Percentiles rank a stretch among this genome's conserved stretches.
phyloP scores from a whole-genome alignment of 2,329 filamentous ascomycete genomes.

The Aspergillus sp. region DNA sequence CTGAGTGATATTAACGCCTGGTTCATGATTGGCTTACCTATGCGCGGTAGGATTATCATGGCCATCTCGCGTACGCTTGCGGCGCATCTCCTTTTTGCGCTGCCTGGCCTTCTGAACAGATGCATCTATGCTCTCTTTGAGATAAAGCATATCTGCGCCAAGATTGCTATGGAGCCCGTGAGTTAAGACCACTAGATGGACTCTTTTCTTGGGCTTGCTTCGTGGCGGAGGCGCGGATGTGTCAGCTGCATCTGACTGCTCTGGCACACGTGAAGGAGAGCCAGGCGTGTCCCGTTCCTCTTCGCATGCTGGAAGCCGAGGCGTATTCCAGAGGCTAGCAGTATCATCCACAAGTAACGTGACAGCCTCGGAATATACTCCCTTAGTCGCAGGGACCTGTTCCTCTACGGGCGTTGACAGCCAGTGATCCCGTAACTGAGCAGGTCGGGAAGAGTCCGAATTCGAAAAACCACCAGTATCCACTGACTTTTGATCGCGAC shows the following conservation, averaged over 20 bases:
- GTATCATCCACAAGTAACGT: constrained; percentile 82
- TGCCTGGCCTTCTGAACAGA: constrained; percentile 66
- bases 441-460: constrained; percentile 55
- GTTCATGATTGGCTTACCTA: constrained; percentile 4
- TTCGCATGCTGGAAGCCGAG: constrained; percentile 67
- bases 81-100: constrained; percentile 45
- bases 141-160: constrained; percentile 90
- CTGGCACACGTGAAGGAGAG: constrained; percentile 13
- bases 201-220: constrained; percentile 42
- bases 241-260: not conserved
- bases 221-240: constrained; percentile 11
- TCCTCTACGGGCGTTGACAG: constrained; percentile 55
- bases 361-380: constrained; percentile 81
- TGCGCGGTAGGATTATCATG: not conserved
- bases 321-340: constrained; percentile 87
- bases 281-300: constrained; percentile 25
- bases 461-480: constrained; percentile 56
- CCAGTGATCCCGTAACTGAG: constrained; percentile 74
- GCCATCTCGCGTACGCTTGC: constrained; percentile 31
- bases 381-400: constrained; percentile 62
- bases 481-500: constrained; percentile 79
- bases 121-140: constrained; percentile 95
- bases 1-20: not conserved
- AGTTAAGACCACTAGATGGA: constrained; percentile 89
- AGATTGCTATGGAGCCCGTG: constrained; percentile 96